phyloP scores from a whole-genome alignment of 2,329 filamentous ascomycete genomes.

The Epichloe elymi region DNA sequence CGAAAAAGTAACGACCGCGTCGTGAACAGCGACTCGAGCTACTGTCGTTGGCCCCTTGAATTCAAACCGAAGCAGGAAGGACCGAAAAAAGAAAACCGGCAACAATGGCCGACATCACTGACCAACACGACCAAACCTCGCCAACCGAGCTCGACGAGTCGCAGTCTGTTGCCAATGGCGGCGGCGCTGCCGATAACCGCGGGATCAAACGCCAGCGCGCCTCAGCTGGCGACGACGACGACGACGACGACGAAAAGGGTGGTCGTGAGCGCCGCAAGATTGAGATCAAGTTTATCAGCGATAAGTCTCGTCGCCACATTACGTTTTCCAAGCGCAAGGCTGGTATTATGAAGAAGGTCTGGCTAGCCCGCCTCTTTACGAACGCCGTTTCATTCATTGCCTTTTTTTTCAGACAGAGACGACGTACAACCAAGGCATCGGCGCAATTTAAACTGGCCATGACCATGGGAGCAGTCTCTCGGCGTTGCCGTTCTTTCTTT shows the following conservation, averaged over 20 bases:
- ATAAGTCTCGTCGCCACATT: slow-evolving; percentile 98
- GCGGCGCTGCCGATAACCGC: slow-evolving; percentile 54
- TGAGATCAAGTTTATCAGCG: slow-evolving; percentile 99
- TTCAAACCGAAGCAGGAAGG: not conserved
- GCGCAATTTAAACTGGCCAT: not conserved
- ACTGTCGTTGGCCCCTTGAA: not conserved
- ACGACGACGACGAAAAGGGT: slow-evolving; percentile 95
- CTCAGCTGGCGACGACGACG: slow-evolving; percentile 78
- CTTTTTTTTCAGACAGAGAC: not conserved
- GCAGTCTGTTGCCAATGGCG: slow-evolving; percentile 63
- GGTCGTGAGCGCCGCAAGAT: slow-evolving; percentile 98
- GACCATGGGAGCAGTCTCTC: too few relatives aligned
- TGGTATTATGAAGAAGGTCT: slow-evolving; percentile 99
- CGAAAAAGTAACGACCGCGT: slow-evolving; percentile 1
- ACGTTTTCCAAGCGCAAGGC: slow-evolving; percentile 99
- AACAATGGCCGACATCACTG: slow-evolving; percentile 65
- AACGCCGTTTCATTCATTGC: not conserved
- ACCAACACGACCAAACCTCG: slow-evolving; percentile 64
- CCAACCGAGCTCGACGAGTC: slow-evolving; percentile 61
- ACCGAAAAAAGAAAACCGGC: slow-evolving; percentile 2
- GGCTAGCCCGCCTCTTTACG: slow-evolving; percentile 19
- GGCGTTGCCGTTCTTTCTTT: not conserved
- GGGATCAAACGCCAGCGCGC: slow-evolving; percentile 83
- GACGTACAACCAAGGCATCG: not conserved
- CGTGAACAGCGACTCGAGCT: slow-evolving; percentile 2